phyloP scores from a whole-genome alignment of 1,139 yeast species.

The Pichia sp. region DNA sequence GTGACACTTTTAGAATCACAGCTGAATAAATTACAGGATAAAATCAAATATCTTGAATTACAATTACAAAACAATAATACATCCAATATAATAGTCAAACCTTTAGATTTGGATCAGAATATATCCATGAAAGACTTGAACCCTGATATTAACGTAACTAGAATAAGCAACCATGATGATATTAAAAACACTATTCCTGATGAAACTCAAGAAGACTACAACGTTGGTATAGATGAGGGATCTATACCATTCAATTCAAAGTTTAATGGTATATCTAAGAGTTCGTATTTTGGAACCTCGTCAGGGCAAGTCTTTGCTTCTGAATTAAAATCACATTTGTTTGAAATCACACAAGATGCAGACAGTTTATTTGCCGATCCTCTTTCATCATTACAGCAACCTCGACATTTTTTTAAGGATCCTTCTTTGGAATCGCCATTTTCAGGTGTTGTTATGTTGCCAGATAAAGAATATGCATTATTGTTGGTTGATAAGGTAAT shows the following conservation, averaged over 20 bases:
- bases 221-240: background rate
- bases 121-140: too few species aligned
- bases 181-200: too few species aligned
- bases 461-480: slow-evolving; percentile 34
- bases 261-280: slow-evolving; percentile 3
- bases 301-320: slow-evolving; percentile 24
- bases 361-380: slow-evolving; percentile 6
- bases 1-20: slow-evolving; percentile 50
- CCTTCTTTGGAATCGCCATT: slow-evolving; percentile 34
- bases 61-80: slow-evolving; percentile 5
- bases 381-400: slow-evolving; percentile 19
- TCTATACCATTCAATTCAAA: slow-evolving; percentile 10
- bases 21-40: slow-evolving; percentile 39
- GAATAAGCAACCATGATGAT: too few species aligned
- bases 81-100: background rate
- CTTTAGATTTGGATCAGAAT: background rate
- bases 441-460: slow-evolving; percentile 30
- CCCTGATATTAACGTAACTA: too few species aligned
- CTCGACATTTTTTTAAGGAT: slow-evolving; percentile 33
- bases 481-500: slow-evolving; percentile 35
- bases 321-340: slow-evolving; percentile 20
- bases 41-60: slow-evolving; percentile 37
- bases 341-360: slow-evolving; percentile 13
- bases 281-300: slow-evolving; percentile 17
- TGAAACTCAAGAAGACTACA: background rate